phyloP scores from a whole-genome alignment of 2,329 filamentous ascomycete genomes.

The Elsinoe necatrix region DNA sequence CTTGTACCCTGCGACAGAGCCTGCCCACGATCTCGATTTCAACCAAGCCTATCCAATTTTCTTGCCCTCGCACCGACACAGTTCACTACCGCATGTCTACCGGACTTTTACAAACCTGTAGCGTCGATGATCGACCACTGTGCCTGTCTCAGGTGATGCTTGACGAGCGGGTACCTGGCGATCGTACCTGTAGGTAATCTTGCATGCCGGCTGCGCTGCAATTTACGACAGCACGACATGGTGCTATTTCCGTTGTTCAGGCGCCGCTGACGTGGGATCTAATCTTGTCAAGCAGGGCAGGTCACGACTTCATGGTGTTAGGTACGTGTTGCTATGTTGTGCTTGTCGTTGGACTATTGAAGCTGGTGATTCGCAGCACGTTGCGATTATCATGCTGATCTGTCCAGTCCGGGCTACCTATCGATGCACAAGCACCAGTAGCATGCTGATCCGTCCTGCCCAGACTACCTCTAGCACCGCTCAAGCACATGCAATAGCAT shows the following conservation, averaged over 20 bases:
- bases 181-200: not conserved
- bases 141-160: not conserved
- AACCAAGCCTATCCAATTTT: not conserved
- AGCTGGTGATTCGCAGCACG: not conserved
- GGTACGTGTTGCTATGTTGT: not conserved
- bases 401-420: no score
- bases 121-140: conserved; percentile 1
- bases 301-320: not conserved
- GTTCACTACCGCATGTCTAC: not conserved
- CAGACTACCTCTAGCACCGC: no score
- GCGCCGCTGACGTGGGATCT: conserved; percentile 1
- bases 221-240: not conserved
- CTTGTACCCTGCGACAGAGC: not conserved
- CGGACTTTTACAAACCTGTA: not conserved
- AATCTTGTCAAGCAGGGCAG: not conserved
- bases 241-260: not conserved
- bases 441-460: no score
- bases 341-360: not conserved
- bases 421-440: no score
- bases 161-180: conserved; percentile 3
- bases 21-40: not conserved
- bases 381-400: not conserved
- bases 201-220: not conserved
- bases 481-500: no score
- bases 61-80: not conserved